Percentiles rank a stretch among this genome's conserved stretches.
Conservation (phyloP, 345 rosid species). For the Dimocarpus longan region DNA sequence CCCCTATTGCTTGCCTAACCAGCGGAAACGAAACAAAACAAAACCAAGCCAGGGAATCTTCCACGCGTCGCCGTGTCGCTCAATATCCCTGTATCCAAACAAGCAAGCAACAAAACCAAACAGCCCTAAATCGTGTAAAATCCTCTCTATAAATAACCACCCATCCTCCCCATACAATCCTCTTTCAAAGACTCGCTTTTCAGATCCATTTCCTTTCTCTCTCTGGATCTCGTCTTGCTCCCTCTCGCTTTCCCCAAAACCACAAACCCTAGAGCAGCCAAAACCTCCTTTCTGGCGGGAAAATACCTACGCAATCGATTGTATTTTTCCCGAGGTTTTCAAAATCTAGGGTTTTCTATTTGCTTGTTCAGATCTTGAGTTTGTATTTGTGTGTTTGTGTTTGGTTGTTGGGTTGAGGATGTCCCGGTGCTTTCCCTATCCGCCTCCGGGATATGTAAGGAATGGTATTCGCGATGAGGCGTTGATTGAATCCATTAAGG, state of each 20-base stretch:
- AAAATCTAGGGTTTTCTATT: conserved; percentile 9
- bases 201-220: not conserved
- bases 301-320: not conserved
- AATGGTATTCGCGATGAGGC: conserved; percentile 42
- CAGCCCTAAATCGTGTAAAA: not conserved
- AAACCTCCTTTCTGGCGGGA: not conserved
- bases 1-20: no score
- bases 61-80: not conserved
- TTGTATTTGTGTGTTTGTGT: not conserved
- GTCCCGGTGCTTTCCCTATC: conserved; percentile 44
- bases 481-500: conserved; percentile 44
- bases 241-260: not conserved
- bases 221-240: not conserved
- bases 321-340: no score
- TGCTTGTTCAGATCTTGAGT: not conserved
- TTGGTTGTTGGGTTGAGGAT: conserved; percentile 12
- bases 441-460: conserved; percentile 39
- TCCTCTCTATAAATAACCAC: conserved; percentile 10
- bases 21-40: no score
- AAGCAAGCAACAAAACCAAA: not conserved
- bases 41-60: not conserved
- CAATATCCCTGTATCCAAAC: conserved; percentile 20
- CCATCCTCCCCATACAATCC: rapidly evolving
- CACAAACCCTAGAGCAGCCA: not conserved
- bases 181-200: not conserved